Conservation (phyloP, 2,329 filamentous ascomycete species). For the Pseudogymnoascus sp. region DNA sequence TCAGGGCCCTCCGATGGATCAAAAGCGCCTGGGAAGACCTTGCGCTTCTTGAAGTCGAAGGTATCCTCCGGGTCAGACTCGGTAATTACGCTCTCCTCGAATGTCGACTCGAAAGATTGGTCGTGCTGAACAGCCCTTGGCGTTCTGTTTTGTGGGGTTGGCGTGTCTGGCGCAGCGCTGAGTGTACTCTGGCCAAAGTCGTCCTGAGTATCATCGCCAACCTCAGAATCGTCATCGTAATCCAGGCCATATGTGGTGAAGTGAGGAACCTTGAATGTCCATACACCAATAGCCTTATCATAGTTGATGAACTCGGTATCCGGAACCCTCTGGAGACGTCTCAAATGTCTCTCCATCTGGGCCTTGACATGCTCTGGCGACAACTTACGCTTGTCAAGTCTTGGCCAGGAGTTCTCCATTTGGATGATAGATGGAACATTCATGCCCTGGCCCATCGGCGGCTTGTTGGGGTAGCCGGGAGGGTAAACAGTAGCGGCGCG, state of each 20-base stretch:
- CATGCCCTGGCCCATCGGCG: conserved; percentile 74
- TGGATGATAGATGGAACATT: conserved; percentile 84
- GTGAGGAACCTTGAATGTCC: conserved; percentile 90
- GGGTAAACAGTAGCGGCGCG: conserved; percentile 83
- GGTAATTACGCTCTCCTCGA: conserved; percentile 27
- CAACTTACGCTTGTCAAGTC: conserved; percentile 50
- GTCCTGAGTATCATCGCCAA: conserved; percentile 40
- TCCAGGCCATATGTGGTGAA: conserved; percentile 93
- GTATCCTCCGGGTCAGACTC: conserved; percentile 30
- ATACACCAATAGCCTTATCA: conserved; percentile 69
- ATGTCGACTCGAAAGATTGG: conserved; percentile 30
- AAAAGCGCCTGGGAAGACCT: conserved; percentile 71
- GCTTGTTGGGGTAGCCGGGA: conserved; percentile 55
- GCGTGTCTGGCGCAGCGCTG: conserved; percentile 36
- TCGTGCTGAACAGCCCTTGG: conserved; percentile 20
- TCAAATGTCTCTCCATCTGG: conserved; percentile 72
- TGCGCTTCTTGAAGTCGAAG: conserved; percentile 30
- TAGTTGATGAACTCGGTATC: conserved; percentile 81
- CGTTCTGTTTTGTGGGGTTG: conserved; percentile 33
- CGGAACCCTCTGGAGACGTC: conserved; percentile 67
- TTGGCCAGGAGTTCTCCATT: conserved; percentile 91
- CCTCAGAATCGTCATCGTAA: conserved; percentile 57
- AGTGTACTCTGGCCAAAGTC: conserved; percentile 42
- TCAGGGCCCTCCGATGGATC: conserved; percentile 51
- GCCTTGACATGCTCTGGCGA: conserved; percentile 52